Base-by-base conservation (phyloP, 2,329 filamentous ascomycete genomes). In the Mycosphaerella sp. region DNA sequence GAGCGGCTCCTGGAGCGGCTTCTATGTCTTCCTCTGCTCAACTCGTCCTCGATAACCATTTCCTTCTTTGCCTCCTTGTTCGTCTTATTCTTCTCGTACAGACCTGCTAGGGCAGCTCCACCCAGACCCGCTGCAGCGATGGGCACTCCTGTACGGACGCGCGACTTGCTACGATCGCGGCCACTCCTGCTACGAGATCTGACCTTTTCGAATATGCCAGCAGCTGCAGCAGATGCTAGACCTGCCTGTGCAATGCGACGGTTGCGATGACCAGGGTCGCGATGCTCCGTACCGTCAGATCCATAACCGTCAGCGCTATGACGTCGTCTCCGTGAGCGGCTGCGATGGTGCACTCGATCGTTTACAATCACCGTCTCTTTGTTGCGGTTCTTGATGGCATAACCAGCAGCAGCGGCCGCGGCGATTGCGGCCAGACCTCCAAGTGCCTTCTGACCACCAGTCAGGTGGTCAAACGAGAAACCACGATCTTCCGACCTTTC, bases 1-100 rank as follows among this genome's bases (percentile, higher is more conserved):
- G 69, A 68, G 31, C 68, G 64, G 54, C 65, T 69, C 39, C 66
- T 59, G 48, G 60, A 58, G 32, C 61, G 59, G 43, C 54, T 57
- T 40, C 55, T 59, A 26, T 58, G 55, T 43, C 61, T 52, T 26
- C 64, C 65, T 53, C 65, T 54, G 51, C 57, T 57, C 55, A 63
- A 55, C 66, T 71, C 62, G 60, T 72, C 62, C 65, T 67, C 64
- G 39, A 67, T 65, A 48, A 71, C 64, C 41, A 68, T 64, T 46
- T 74, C 68, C 55, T 75, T 74, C 64, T 77, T 78, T 14, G 72
- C 74, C 53, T 80, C 78, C 62, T 81, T 81, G 66, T 80, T 81
- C 40, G 76, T 78, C 68, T 83, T 82, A 56, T 77, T 79, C 62
- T 78, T 82, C 68, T 85, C 82, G 62, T 84, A 85, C 12, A 85